Evolutionary conservation across 257 asterid species (phyloP), one percentile per base, ranked within the genome.

Genomic region (Solanum rostratum): DNA sequence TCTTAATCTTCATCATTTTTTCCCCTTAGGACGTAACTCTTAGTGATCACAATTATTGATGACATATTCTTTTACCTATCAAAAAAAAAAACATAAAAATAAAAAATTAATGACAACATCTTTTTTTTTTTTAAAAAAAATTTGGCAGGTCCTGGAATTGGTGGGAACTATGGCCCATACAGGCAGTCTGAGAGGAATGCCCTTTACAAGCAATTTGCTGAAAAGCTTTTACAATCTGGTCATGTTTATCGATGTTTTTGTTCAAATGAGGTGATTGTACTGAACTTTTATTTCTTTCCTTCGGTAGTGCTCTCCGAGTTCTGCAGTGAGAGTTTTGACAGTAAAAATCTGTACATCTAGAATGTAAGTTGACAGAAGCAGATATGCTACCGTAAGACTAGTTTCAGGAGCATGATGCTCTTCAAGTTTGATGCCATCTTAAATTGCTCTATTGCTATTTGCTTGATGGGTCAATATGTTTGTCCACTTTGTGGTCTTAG

Each of bases 191-290:
- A 96, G 87, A 93, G 98, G 85, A 96, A 96, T 91, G 87, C 90
- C n/a, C 94, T 95, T 41, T 96, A 96, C 93, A 92, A 90, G 89
- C 89, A 93, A 57, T 88, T 89, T 90, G 98, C 98, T 3, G 95
- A 93, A 59, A 92, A 90, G 83, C 98, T 96, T 83, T 87, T 96
- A 87, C 91, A 91, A 63, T 88, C 93, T 14, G 95, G 98, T 69
- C 96, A 95, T 86, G 98, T 89, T 85, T 95, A 96, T 89, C 98
- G 94, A 15, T 96, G 98, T 91, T 96, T 96, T 90, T 96, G 99
- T 89, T 88, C 98, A 27, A 93, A 82, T 83, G 97, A 95, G 98
- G 98, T 95, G 78, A 69, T 62, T 76, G 41, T 63, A 15, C 37
- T 52, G 33, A 39, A 1, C 71, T 81, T 83, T 84, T 49, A 79